A percentile compares a stretch with the other conserved stretches of the same genome.
These are phyloP conservation scores for Aspergillus novofumigatus DNA, from an alignment of 2,329 filamentous ascomycete species.

Conservation along the genomic window DNA sequence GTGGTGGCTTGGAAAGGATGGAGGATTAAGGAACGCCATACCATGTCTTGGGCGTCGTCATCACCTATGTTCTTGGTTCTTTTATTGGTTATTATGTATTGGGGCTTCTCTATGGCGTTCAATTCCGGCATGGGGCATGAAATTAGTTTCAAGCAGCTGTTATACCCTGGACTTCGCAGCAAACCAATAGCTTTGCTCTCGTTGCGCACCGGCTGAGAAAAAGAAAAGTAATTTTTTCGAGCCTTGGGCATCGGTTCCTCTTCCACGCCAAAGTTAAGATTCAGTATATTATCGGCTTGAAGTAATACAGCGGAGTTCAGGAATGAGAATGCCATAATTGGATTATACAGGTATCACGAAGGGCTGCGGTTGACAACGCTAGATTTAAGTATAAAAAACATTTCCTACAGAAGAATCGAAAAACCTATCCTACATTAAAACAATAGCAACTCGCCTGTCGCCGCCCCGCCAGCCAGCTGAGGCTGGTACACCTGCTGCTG, in stretches of 20 bases:
- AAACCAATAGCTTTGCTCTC: not conserved
- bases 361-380: not conserved
- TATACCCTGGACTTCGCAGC: not conserved
- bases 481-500: slow-evolving; percentile 72
- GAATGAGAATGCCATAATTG: not conserved
- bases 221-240: not conserved
- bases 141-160: not conserved
- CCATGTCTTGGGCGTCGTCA: not conserved
- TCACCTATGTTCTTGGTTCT: slow-evolving; percentile 1
- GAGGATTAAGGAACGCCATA: slow-evolving; percentile 18
- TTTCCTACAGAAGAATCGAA: not conserved
- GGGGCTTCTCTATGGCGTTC: not conserved
- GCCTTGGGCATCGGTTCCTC: not conserved
- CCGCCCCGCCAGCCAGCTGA: slow-evolving; percentile 57
- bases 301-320: not conserved
- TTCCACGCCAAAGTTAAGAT: not conserved
- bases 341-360: not conserved
- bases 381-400: not conserved
- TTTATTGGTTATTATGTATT: slow-evolving; percentile 1
- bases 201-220: not conserved
- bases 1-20: slow-evolving; percentile 29
- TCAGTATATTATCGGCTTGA: not conserved
- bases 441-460: slow-evolving; percentile 68
- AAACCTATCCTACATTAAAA: slow-evolving; percentile 41
- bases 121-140: not conserved